These are phyloP conservation scores for Xylaria sp. DNA, from an alignment of 2,329 filamentous ascomycete genomes.

Conservation along the genomic window DNA sequence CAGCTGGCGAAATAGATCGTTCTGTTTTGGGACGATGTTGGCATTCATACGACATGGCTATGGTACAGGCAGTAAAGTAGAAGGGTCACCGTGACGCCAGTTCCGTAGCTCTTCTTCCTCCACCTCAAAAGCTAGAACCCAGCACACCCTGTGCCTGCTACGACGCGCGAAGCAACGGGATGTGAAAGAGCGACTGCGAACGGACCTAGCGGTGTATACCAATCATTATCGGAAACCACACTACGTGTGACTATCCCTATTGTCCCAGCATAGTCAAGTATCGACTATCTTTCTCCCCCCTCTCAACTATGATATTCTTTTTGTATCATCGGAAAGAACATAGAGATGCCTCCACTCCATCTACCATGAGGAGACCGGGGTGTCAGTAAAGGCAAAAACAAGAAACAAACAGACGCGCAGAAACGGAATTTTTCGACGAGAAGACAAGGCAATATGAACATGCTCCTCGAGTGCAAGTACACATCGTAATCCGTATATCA, in stretches of 20 bases:
- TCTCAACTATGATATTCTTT: constrained; percentile 42
- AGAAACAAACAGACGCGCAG: constrained; percentile 45
- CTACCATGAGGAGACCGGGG: constrained; percentile 50
- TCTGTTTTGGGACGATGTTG: constrained; percentile 42
- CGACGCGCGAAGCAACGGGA: constrained; percentile 35
- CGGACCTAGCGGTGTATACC: constrained; percentile 37
- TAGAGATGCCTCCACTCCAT: constrained; percentile 49
- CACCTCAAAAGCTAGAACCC: constrained; percentile 39
- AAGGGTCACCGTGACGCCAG: constrained; percentile 45
- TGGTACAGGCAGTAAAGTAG: constrained; percentile 49
- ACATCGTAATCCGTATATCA: constrained; percentile 42
- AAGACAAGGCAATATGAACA: constrained; percentile 49
- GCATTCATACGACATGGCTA: constrained; percentile 50
- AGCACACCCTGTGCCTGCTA: constrained; percentile 36
- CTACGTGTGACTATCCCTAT: constrained; percentile 19
- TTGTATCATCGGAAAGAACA: constrained; percentile 45
- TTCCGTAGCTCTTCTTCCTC: constrained; percentile 43
- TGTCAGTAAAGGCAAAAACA: constrained; percentile 47
- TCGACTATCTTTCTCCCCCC: constrained; percentile 26
- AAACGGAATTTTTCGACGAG: constrained; percentile 43
- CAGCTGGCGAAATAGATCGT: neutral
- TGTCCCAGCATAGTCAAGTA: constrained; percentile 34
- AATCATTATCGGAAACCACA: constrained; percentile 40
- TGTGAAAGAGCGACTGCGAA: constrained; percentile 36
- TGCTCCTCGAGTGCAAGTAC: constrained; percentile 40